phyloP scores from a whole-genome alignment of 1,139 yeast genomes.

The Suhomyces bokatorum region DNA sequence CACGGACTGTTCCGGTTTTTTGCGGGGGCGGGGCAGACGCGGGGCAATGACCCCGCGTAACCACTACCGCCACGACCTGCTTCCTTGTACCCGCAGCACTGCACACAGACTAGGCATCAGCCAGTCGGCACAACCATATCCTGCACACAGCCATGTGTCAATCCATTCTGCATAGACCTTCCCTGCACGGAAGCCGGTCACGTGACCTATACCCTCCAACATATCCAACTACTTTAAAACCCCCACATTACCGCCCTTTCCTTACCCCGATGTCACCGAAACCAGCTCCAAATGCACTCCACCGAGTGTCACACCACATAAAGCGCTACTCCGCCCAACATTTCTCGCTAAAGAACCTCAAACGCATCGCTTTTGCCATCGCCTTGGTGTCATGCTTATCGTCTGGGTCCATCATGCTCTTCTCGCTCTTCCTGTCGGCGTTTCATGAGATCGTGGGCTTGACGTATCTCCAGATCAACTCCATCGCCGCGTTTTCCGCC shows the following conservation, averaged over 20 bases:
- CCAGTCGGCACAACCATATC: too few species aligned
- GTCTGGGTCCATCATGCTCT: constrained; percentile 79
- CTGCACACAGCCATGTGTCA: too few species aligned
- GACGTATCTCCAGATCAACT: constrained; percentile 70
- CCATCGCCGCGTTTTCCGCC: constrained; percentile 72
- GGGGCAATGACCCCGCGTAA: not conserved
- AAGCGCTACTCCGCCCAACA: constrained; percentile 26
- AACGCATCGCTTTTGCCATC: constrained; percentile 37
- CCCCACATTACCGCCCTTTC: not conserved
- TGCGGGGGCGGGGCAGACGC: constrained; percentile 1
- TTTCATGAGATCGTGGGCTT: constrained; percentile 60
- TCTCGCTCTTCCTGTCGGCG: constrained; percentile 75
- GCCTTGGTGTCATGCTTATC: constrained; percentile 61
- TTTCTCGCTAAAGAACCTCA: constrained; percentile 28
- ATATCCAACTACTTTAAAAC: not conserved
- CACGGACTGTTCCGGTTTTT: not conserved
- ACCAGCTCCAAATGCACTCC: constrained; percentile 6
- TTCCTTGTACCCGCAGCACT: not conserved
- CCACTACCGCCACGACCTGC: not conserved
- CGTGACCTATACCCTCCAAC: not conserved
- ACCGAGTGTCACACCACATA: constrained; percentile 20
- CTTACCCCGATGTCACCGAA: not conserved
- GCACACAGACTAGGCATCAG: too few species aligned
- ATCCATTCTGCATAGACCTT: too few species aligned
- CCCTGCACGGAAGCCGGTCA: not conserved